Base-by-base conservation (phyloP, 345 rosid species). In the Aquilaria sinensis region DNA sequence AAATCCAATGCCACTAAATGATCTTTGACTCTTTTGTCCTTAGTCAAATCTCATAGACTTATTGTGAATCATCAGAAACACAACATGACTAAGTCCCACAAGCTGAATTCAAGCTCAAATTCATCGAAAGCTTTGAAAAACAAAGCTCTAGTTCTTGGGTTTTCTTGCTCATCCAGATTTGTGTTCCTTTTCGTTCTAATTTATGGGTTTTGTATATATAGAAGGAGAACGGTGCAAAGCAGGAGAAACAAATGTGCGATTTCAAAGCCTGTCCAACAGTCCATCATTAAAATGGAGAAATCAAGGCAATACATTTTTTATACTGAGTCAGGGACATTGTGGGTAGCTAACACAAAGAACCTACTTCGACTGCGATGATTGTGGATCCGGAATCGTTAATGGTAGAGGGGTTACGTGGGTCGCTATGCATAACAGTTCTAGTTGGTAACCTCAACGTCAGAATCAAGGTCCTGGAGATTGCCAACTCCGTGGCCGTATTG, bases 301-400 rank as follows among this genome's bases (percentile, higher is more conserved):
- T 80, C 95, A 10, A 97, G 99, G 58, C 97, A 96, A 57, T 93
- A 90, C 76, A 75, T 88, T 41, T 93, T 93, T 78, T 94, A 80
- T 64, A 93, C 98, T 3, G 96, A 81, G 67, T 90, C 97, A 0
- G 98, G 98, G 9, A 74, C 88, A 29, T 86, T 94, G 29, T 90
- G 98, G 98, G 92, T 93, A 31, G 97, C 96, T 0, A 97, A 93
- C 71, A 83, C 54, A 88, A 75, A 54, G 96, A 93, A 34, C 97
- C 98, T 29, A 81, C 89, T 41, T 81, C 87, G n/a, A 94, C 98
- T 1, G 69, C 88, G 5, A 92, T 93, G 47, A 72, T 85, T 37
- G 90, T 93, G 94, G 78, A 79, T 47, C 79, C 87, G 16, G 97
- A 93, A 58, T 90, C 98, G 2, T 54, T 88, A 51, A 75, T 93